These are phyloP conservation scores for Adenanthera pavonina DNA, from an alignment of 306 rosid genomes.

Conservation along the genomic window DNA sequence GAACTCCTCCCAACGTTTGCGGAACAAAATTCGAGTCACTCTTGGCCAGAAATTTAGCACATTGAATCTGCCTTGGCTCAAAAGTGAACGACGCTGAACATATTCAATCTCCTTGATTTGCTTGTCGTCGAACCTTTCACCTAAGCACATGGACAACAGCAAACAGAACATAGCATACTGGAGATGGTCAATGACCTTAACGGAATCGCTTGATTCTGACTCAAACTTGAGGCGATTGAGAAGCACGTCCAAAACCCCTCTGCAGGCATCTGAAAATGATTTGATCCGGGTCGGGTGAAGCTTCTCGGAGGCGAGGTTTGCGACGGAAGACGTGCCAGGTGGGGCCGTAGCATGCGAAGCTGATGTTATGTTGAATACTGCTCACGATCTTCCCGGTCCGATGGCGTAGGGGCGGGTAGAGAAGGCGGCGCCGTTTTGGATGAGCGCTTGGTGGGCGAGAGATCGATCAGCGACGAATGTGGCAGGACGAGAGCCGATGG, in stretches of 20 bases:
- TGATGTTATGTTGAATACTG: neutral
- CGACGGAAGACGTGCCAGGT: neutral
- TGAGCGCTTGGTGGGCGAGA: neutral
- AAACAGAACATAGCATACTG: conserved; percentile 2
- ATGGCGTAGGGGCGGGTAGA: neutral
- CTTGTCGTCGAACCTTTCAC: neutral
- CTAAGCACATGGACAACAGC: conserved; percentile 4
- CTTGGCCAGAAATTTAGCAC: neutral
- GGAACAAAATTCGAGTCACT: neutral
- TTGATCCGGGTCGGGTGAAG: neutral
- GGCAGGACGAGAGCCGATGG: neutral
- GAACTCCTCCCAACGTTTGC: neutral
- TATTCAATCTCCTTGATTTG: neutral
- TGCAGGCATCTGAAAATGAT: neutral
- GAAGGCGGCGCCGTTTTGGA: neutral
- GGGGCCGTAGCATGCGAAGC: neutral
- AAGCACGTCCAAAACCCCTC: neutral
- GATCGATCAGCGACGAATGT: neutral
- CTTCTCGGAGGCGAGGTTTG: neutral
- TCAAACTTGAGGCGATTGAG: neutral
- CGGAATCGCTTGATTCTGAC: neutral
- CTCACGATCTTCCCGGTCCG: neutral
- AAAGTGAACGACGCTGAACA: neutral
- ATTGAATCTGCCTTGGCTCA: neutral
- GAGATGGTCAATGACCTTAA: conserved; percentile 4